Evolutionary conservation across 306 rosid species (phyloP), one percentile per base, ranked within the genome.

Genomic region (Quercus gilva): DNA sequence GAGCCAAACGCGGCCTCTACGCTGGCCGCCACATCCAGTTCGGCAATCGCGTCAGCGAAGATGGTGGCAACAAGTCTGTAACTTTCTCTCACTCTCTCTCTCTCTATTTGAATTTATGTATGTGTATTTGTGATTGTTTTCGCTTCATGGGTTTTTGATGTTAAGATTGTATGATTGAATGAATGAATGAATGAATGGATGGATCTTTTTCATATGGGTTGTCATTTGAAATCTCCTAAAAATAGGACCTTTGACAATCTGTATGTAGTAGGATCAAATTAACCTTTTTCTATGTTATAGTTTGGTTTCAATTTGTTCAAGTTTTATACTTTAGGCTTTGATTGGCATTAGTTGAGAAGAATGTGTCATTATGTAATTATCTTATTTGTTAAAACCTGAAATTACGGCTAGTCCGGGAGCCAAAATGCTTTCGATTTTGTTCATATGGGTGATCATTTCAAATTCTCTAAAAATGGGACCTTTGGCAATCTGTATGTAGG

Each of bases 11-110:
- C 2, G 98, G 99, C 31, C 85, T 95, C 73, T 95, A 14, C 77
- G 99, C 98, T 1, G 98, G 99, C 19, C 80, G 89, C 45, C 99
- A 93, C 78, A 95, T 95, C 80, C 99, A 85, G 83, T 95, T 92
- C 23, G 98, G 98, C 52, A 91, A 95, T 55, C 85, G 77, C 53
- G 82, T 95, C 80, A 93, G 99, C 41, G 99, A 95, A 90, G 98
- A 93, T 65, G 99, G 99, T 26, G 99, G 98, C 55, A 93, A 92
- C 91, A 95, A 93, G 99, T 92, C 63, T 53, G 92, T 84, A 29
- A 37, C 45, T 4, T 75, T 43, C 37, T 75, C 25, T 7, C 35
- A 75, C 13, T 74, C 18, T 65, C 31, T 31, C 2, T 77, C 14
- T 72, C 10, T 67, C n/a, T 35, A 1, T 7, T 19, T 67, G 25